phyloP scores from a whole-genome alignment of 108 stramenopile species.

The Asterionellopsis glacialis region DNA sequence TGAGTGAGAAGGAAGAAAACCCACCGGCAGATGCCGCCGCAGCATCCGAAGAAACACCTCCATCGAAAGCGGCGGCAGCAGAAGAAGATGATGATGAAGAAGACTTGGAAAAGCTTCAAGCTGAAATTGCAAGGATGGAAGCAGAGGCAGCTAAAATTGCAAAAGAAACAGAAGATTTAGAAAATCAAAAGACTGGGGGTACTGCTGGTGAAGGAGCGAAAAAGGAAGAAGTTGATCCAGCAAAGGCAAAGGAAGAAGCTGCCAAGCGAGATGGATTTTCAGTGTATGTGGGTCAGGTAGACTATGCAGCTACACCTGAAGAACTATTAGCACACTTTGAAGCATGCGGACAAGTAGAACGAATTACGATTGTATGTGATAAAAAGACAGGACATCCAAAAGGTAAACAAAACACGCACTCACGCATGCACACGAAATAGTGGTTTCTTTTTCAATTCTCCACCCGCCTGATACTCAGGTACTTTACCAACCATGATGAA shows the following conservation, averaged over 20 bases:
- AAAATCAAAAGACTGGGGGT: conserved; percentile 20
- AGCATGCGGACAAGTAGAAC: conserved; percentile 92
- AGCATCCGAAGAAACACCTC: background rate
- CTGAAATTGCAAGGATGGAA: conserved; percentile 86
- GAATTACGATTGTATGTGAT: conserved; percentile 98
- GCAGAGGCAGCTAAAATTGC: conserved; percentile 73
- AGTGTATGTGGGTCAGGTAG: conserved; percentile 97
- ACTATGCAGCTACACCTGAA: conserved; percentile 93
- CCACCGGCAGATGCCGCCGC: too few species aligned
- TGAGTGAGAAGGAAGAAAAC: conserved; percentile 2
- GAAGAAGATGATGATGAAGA: conserved; percentile 11
- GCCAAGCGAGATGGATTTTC: conserved; percentile 30
- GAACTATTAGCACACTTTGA: conserved; percentile 93
- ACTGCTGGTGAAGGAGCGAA: conserved; percentile 15
- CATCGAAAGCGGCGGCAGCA: background rate
- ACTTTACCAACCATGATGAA: background rate
- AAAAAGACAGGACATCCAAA: conserved; percentile 92
- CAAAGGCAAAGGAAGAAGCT: background rate
- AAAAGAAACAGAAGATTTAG: conserved; percentile 38
- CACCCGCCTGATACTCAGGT: background rate
- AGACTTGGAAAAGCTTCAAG: conserved; percentile 24
- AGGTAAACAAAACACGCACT: conserved; percentile 31
- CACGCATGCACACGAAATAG: too few species aligned
- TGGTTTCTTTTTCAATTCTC: background rate
- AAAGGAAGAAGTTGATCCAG: conserved; percentile 14